These are phyloP conservation scores for Brassica hybrid DNA, from an alignment of 441 rosid genomes.

Conservation along the genomic window DNA sequence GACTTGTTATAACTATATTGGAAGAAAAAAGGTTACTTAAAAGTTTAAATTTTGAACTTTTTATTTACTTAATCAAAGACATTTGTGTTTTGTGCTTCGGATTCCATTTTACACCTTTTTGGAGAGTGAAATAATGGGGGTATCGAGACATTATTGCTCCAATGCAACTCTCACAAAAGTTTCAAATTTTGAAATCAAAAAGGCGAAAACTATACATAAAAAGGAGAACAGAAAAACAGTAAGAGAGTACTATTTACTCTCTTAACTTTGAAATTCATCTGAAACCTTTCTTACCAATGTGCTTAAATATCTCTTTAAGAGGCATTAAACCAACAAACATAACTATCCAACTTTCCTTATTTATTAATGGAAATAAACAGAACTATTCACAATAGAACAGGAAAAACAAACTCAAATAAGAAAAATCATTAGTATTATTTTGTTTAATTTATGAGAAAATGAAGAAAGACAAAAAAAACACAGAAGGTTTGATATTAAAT, in stretches of 20 bases:
- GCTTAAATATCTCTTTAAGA: constrained; percentile 26
- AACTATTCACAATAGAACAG: constrained; percentile 26
- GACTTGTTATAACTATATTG: not conserved
- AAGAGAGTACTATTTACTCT: constrained; percentile 8
- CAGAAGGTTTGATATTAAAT: too few species aligned
- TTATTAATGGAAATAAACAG: constrained; percentile 14
- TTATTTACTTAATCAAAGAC: not conserved
- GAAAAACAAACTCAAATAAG: not conserved
- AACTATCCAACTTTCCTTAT: constrained; percentile 18
- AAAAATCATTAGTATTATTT: not conserved
- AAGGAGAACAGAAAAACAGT: not conserved
- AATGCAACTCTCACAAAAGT: constrained; percentile 36
- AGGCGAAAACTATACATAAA: not conserved
- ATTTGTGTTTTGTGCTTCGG: constrained; percentile 27
- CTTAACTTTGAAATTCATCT: constrained; percentile 27
- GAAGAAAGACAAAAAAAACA: not conserved
- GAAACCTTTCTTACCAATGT: constrained; percentile 22
- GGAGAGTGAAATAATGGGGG: constrained; percentile 32
- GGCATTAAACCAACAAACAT: constrained; percentile 20
- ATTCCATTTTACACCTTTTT: constrained; percentile 26
- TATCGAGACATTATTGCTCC: constrained; percentile 36
- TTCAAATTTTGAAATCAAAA: constrained; percentile 41
- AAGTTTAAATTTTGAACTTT: not conserved
- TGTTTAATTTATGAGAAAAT: not conserved
- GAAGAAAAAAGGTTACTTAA: not conserved